A percentile compares a stretch with the other conserved stretches of the same genome.
Conservation (phyloP, 2,329 filamentous ascomycete genomes). For the Colletotrichum sp. region DNA sequence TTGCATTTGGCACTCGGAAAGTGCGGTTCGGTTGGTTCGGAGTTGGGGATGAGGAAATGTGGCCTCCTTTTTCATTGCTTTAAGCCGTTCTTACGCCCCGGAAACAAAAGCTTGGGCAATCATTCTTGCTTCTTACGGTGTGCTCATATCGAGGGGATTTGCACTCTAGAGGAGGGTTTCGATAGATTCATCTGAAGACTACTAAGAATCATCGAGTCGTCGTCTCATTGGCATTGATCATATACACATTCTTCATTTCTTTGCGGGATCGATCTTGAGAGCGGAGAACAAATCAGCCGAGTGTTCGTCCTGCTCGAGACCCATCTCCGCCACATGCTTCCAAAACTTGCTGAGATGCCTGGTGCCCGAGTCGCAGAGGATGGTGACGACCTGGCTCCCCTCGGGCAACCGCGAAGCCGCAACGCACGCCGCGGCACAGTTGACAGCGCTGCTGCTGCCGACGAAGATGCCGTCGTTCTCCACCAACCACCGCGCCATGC, state of each 20-base stretch:
- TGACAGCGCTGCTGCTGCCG: slow-evolving; percentile 95
- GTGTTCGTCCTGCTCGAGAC: slow-evolving; percentile 64
- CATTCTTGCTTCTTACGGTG: slow-evolving; percentile 1
- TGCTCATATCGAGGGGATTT: background rate
- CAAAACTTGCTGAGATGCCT: slow-evolving; percentile 87
- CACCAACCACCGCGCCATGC: slow-evolving; percentile 96
- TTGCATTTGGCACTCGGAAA: slow-evolving; percentile 20
- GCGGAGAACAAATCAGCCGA: slow-evolving; percentile 53
- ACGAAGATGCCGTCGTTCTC: slow-evolving; percentile 95
- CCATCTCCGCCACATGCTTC: slow-evolving; percentile 73
- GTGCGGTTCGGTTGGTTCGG: slow-evolving; percentile 20
- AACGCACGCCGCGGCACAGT: slow-evolving; percentile 82
- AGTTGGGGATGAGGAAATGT: slow-evolving; percentile 18
- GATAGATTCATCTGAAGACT: slow-evolving; percentile 7
- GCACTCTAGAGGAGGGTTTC: slow-evolving; percentile 4
- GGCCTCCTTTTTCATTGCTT: slow-evolving; percentile 12
- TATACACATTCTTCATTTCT: background rate
- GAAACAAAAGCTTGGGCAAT: background rate
- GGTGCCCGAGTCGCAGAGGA: slow-evolving; percentile 85
- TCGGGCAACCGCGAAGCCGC: slow-evolving; percentile 67
- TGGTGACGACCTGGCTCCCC: slow-evolving; percentile 75
- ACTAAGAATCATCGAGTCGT: background rate
- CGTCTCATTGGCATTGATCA: background rate
- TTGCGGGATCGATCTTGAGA: slow-evolving; percentile 46
- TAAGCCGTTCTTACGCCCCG: slow-evolving; percentile 4